These are phyloP conservation scores for Penicillium digitatum DNA, from an alignment of 2,329 filamentous ascomycete species.

Conservation along the genomic window DNA sequence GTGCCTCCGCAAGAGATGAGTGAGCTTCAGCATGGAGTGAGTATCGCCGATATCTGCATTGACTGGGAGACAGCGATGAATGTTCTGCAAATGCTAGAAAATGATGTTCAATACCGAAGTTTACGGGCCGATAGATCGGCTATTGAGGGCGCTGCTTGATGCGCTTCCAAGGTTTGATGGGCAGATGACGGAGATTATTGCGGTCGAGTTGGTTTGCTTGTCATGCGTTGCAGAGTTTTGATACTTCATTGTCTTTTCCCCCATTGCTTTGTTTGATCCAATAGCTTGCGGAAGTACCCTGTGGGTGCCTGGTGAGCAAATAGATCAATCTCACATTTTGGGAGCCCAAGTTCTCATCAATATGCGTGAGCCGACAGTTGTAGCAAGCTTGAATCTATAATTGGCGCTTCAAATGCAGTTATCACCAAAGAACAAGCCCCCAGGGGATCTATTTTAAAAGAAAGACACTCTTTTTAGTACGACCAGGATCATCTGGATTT, in stretches of 20 bases:
- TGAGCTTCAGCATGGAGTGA: conserved; percentile 79
- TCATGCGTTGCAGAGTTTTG: not conserved
- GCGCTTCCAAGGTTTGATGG: not conserved
- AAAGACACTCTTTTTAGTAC: not conserved
- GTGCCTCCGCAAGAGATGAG: conserved; percentile 75
- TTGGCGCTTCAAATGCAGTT: too few species aligned
- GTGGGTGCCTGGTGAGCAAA: not conserved
- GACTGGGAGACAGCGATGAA: conserved; percentile 71
- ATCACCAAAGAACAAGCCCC: not conserved
- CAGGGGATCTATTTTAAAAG: not conserved
- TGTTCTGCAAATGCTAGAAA: conserved; percentile 75
- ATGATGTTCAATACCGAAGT: conserved; percentile 71
- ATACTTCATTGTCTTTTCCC: not conserved
- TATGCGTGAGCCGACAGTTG: too few species aligned
- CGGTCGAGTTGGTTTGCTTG: not conserved
- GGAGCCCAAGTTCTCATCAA: too few species aligned
- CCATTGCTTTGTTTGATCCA: too few species aligned
- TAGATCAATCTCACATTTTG: not conserved
- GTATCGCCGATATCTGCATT: conserved; percentile 94
- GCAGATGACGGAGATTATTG: not conserved
- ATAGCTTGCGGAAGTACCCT: not conserved
- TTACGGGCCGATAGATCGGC: conserved; percentile 27
- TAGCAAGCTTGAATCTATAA: too few species aligned
- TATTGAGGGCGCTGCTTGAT: not conserved
- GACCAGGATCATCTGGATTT: not conserved